A percentile compares a stretch with the other conserved stretches of the same genome.
phyloP scores from a whole-genome alignment of 2,329 filamentous ascomycete species.

The Tolypocladium amazonense region DNA sequence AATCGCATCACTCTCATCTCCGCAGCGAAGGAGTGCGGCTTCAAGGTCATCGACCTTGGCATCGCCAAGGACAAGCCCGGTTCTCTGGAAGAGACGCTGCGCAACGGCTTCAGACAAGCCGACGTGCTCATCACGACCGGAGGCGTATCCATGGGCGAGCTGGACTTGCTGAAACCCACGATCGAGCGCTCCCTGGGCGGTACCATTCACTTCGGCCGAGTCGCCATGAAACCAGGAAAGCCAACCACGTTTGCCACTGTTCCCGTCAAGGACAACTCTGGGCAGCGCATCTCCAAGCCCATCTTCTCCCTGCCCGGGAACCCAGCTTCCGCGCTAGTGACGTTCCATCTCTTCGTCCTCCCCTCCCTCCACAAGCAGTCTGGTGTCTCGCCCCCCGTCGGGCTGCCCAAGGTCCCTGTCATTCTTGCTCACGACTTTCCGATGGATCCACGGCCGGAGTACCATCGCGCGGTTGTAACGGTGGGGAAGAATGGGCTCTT shows the following conservation, averaged over 20 bases:
- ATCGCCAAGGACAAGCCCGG: conserved; percentile 69
- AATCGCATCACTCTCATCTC: conserved; percentile 83
- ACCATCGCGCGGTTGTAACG: conserved; percentile 72
- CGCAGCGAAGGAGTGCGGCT: conserved; percentile 64
- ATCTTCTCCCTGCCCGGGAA: conserved; percentile 92
- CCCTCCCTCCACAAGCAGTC: conserved; percentile 71
- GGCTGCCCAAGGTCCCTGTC: conserved; percentile 64
- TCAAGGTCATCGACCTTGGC: conserved; percentile 71
- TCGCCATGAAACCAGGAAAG: conserved; percentile 97
- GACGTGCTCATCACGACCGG: conserved; percentile 88
- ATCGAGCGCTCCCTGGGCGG: conserved; percentile 84
- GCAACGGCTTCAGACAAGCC: conserved; percentile 59
- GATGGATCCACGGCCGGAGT: conserved; percentile 75
- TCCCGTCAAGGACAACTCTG: conserved; percentile 49
- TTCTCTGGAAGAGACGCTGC: conserved; percentile 65
- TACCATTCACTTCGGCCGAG: conserved; percentile 90
- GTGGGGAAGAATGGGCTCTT: conserved; percentile 57
- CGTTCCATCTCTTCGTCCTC: conserved; percentile 87
- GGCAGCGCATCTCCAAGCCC: conserved; percentile 51
- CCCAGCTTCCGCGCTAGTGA: conserved; percentile 85
- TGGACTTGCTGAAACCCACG: conserved; percentile 92
- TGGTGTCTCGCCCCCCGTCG: conserved; percentile 55
- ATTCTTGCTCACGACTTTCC: conserved; percentile 60
- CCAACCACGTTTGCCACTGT: conserved; percentile 94
- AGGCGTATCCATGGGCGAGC: conserved; percentile 94